Evolutionary conservation across 2,329 filamentous ascomycete genomes (phyloP), one percentile per base, ranked within the genome.

Genomic region (Periconia sp.): DNA sequence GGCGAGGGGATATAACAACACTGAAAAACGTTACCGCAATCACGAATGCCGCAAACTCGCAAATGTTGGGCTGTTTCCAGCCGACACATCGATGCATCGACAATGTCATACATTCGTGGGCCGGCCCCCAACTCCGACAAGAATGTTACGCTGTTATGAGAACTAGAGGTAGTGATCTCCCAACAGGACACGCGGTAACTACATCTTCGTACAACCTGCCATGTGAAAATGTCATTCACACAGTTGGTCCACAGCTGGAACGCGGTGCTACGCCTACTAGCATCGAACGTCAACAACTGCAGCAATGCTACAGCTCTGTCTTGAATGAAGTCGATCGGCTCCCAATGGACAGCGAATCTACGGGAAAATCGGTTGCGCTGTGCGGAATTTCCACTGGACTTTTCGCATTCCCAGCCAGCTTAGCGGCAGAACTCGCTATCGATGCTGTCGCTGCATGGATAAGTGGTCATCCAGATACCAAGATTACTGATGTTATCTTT

Each of bases 361-460:
- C 59, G 13, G 55, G 60, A 13, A 72, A 71, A 41, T 59, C 61
- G 1, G 53, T 74, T 2, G 69, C 66, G 7, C 58, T 74, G 30
- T 74, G 71, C 51, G 65, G 71, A 14, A 66, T 74, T 19, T 73
- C 70, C 6, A 74, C 72, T 1, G 72, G 72, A 0, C 37, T 72
- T n/a, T 74, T 72, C 44, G 65, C 68, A 8, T 74, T 72, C 40
- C 72, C 71, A 3, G 56, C 59, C 0, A 55, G 50, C 18, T 45
- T 64, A 31, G 71, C 71, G 3, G 65, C 66, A 3, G 47, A 55
- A 8, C 65, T 72, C 19, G 71, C 71, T 0, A 61, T 70, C 8
- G 52, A 60, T 2, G 62, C 64, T 3, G 64, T 70, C 2, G 19
- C 56, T 2, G 56, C 64, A 20, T 74, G 71, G 65, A 48, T 71